Percentiles rank a stretch among this genome's conserved stretches.
Evolutionary conservation across 306 rosid species (phyloP).

Genomic region (Rosa chinensis): DNA sequence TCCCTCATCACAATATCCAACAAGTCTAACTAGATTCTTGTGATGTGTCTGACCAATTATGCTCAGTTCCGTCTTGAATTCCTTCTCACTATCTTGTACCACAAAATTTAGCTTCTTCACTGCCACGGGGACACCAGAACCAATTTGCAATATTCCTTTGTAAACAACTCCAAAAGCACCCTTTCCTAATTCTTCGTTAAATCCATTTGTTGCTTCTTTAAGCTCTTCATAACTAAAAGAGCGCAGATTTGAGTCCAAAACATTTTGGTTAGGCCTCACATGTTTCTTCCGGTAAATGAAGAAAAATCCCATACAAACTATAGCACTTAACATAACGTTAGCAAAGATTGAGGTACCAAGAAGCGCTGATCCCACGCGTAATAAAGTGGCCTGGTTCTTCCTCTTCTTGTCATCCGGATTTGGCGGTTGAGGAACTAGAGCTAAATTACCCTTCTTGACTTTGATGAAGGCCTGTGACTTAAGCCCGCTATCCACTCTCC

Average conservation of each 20-base stretch:
- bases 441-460: background rate
- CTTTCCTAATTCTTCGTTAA: constrained; percentile 34
- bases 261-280: background rate
- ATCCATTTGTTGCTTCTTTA: constrained; percentile 33
- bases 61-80: constrained; percentile 27
- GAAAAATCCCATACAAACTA: constrained; percentile 5
- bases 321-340: background rate
- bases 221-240: constrained; percentile 35
- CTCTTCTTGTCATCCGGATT: background rate
- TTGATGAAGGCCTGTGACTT: constrained; percentile 21
- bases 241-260: constrained; percentile 14
- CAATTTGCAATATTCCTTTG: constrained; percentile 19
- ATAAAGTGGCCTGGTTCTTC: constrained; percentile 11
- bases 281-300: constrained; percentile 15
- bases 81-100: constrained; percentile 21
- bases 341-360: constrained; percentile 21
- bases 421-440: background rate
- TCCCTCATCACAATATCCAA: constrained; percentile 28
- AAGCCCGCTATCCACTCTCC: constrained; percentile 20
- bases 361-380: background rate
- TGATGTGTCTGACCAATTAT: constrained; percentile 38
- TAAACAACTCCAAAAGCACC: constrained; percentile 43
- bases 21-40: constrained; percentile 31
- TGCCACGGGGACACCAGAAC: constrained; percentile 16
- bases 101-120: constrained; percentile 31